Conservation (phyloP, 352 stramenopile species). For the Pythium coloratum region DNA sequence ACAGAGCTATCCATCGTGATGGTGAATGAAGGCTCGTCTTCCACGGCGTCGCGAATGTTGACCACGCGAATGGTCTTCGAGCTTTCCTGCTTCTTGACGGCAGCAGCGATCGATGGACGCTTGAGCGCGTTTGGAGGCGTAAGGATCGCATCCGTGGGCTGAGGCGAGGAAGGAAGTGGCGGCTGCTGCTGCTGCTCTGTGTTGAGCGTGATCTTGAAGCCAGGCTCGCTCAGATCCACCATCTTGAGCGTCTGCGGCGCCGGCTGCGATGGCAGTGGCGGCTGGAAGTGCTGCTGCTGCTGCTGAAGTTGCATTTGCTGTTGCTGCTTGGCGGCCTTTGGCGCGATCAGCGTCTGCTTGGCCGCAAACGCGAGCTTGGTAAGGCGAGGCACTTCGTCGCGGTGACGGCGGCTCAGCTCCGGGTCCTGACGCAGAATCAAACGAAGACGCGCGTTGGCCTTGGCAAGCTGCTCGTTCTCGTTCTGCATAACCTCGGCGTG, state of each 20-base stretch:
- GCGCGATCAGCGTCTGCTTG: slow-evolving; percentile 55
- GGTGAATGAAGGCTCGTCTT: slow-evolving; percentile 38
- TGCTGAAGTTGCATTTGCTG: slow-evolving; percentile 21
- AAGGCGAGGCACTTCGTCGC: slow-evolving; percentile 79
- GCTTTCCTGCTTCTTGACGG: slow-evolving; percentile 54
- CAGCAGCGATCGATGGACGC: slow-evolving; percentile 37
- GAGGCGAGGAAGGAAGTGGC: slow-evolving; percentile 32
- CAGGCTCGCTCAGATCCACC: slow-evolving; percentile 24
- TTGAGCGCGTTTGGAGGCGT: slow-evolving; percentile 48
- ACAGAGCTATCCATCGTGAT: slow-evolving; percentile 37
- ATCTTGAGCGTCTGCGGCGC: slow-evolving; percentile 14
- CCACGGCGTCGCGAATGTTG: slow-evolving; percentile 66
- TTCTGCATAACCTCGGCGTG: slow-evolving; percentile 78
- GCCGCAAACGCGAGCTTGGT: slow-evolving; percentile 77
- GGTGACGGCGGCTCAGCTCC: slow-evolving; percentile 81
- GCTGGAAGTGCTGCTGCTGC: slow-evolving; percentile 10
- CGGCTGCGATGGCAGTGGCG: slow-evolving; percentile 19
- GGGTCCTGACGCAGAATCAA: slow-evolving; percentile 84
- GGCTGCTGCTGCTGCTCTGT: slow-evolving; percentile 27
- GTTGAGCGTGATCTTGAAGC: slow-evolving; percentile 41
- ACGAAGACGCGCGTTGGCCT: slow-evolving; percentile 79
- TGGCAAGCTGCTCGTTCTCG: slow-evolving; percentile 83
- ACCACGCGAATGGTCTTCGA: slow-evolving; percentile 72
- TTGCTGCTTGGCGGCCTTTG: slow-evolving; percentile 45
- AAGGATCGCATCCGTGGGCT: slow-evolving; percentile 24